Evolutionary conservation across 2,329 filamentous ascomycete species (phyloP), one percentile per base, ranked within the genome.

Genomic region (Calonectria pseudoreteaudii): DNA sequence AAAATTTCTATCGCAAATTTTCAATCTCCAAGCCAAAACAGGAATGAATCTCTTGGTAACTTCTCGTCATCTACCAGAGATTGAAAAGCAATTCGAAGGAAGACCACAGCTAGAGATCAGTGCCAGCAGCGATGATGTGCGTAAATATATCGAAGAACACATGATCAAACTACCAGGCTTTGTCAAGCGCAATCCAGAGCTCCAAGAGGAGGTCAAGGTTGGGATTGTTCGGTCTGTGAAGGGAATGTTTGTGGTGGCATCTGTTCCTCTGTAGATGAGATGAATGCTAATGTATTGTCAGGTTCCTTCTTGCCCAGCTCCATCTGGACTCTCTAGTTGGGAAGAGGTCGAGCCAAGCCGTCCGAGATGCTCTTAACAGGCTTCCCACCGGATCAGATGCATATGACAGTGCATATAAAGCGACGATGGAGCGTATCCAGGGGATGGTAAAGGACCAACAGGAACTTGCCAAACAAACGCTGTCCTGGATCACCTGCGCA

Each of bases 291-390:
- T 28, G 3, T 14, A 2, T 34, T 11, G n/a, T 50, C 26, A 65
- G 60, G 41, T 65, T 65, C 36, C 26, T 65, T 2, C 28, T 65
- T 18, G 41, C 60, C 30, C 36, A 47, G 13, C 23, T 65, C 14
- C 41, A 65, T 49, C 6, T 65, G 9, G 26, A 47, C 3, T 74
- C 26, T 31, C 26, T 65, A 6, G 9, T 8, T 18, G 23, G 18
- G 4, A 75, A 73, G 8, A 44, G 6, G 1, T 62, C 70, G 1
- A n/a, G 26, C 0, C 62, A 69, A 0, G 49, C 49, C 13, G 20
- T 90, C 5, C 71, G 74, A 34, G 65, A 31, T 0, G 80, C 83
- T 2, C 73, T 90, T 0, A 7, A 13, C 2, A 23, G 20, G 8
- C 38, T 41, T 20, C 26, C 49, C 1, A 23, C n/a, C 49, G 26